Evolutionary conservation across 257 asterid species (phyloP), one percentile per base, ranked within the genome.

Genomic region (Nyctanthes arbortristis): DNA sequence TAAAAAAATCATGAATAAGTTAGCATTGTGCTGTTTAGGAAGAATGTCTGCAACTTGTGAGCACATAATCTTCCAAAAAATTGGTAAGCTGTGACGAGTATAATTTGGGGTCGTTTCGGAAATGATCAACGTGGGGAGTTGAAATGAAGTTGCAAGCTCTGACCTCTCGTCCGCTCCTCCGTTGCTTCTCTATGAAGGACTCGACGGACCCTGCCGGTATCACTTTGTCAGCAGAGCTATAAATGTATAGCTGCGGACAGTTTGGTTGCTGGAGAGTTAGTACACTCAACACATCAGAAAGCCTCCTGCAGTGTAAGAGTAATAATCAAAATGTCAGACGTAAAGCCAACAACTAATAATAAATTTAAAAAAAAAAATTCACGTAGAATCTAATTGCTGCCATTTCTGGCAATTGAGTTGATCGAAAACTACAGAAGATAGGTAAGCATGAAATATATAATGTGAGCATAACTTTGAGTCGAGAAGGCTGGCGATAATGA

Each of bases 141-240:
- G 91, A 84, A 24, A 89, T 55, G 71, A 93, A 93, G 89, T 93
- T 77, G 72, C 97, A 93, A 2, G 96, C 80, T 77, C 96, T 79
- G 71, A 93, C 98, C 70, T 85, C 82, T 3, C 76, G 89, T 11
- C 96, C 96, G 54, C 76, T 84, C 75, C 74, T 82, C 25, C 87
- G 82, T 66, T 93, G 96, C 71, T 86, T 78, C 75, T 91, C 93
- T 13, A 89, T 85, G 76, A 93, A 93, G 7, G 98, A 90, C 82
- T 93, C 97, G 18, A 93, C 96, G 1, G 74, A 80, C 31, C 75
- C 88, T 1, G 84, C 88, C 5, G 97, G 98, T 54, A 93, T 93
- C 70, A 93, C 98, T 78, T 79, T 87, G 81, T 93, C 98, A 0
- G 97, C 96, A n/a, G 94, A 85, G 83, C 96, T 93, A 63, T 93